Evolutionary conservation across 2,329 filamentous ascomycete genomes (phyloP), one percentile per base, ranked within the genome.

Genomic region (Xylariales sp.): DNA sequence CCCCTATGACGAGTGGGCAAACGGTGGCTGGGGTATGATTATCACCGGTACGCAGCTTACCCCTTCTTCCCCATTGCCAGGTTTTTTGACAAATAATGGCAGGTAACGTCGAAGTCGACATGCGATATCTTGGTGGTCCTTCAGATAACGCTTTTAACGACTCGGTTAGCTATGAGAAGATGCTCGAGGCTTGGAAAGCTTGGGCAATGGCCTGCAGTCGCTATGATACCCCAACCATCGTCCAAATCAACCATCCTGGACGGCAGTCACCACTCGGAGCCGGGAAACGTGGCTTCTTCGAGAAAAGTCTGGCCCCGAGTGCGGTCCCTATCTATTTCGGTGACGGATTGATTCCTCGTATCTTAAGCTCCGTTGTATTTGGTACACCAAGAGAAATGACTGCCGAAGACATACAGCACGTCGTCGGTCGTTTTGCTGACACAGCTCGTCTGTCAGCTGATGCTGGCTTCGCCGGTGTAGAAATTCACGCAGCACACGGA

Each of bases 321-420:
- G 53, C 72, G 1, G 54, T 75, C 1, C 59, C 63, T 1, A 36
- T 76, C 11, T 49, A 62, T 3, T 51, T 76, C 6, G 71, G 71
- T 0, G 25, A 55, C 0, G 61, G 65, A 0, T 11, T 65, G 3
- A 3, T 73, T 3, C 56, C 65, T 1, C 50, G 47, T 14, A 15
- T 65, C 2, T 24, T 61, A 0, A 55, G 53, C 3, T 39, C 40
- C 0, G n/a, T 75, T 1, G 29, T 69, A 0, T 74, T 76, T 40
- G 73, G 76, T 3, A 72, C 68, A 1, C 80, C 80, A 0, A 67
- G 70, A 32, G 80, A 70, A 38, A 78, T 84, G 74, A 73, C 65
- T 0, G 20, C 57, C 1, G 54, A 56, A 0, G 79, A 84, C 28
- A 79, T 84, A 31, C 61, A 71, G 14, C 60, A 65, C 0, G 71